phyloP scores from a whole-genome alignment of 495 filamentous ascomycete genomes.

The Xylaria scruposa region DNA sequence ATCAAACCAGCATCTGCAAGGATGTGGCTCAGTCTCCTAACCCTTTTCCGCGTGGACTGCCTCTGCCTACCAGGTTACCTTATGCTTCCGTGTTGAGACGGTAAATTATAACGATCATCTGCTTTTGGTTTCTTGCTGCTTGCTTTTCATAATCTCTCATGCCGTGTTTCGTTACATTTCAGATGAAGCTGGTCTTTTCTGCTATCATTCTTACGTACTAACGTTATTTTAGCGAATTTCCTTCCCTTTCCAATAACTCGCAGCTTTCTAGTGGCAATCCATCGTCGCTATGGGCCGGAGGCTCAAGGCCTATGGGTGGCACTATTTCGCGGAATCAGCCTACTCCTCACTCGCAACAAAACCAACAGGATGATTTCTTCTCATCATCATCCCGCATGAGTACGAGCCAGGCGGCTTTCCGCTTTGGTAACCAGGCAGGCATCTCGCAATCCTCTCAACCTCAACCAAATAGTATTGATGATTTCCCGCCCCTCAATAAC shows the following conservation, averaged over 20 bases:
- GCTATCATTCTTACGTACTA: slow-evolving; percentile 15
- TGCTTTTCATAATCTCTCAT: neutral
- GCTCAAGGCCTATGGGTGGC: slow-evolving; percentile 54
- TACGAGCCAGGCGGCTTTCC: slow-evolving; percentile 65
- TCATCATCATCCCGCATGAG: slow-evolving; percentile 62
- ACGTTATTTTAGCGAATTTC: slow-evolving; percentile 72
- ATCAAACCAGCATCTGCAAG: neutral
- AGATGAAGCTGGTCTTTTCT: neutral
- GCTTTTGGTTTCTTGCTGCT: neutral
- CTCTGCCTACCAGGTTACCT: slow-evolving; percentile 5
- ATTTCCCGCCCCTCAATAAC: slow-evolving; percentile 79
- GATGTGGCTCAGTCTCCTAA: neutral
- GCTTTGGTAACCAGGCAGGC: slow-evolving; percentile 58
- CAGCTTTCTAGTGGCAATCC: slow-evolving; percentile 61
- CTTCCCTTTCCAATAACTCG: slow-evolving; percentile 73
- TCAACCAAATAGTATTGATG: slow-evolving; percentile 74
- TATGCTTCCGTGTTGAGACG: slow-evolving; percentile 26
- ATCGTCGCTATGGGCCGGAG: slow-evolving; percentile 64
- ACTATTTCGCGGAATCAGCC: slow-evolving; percentile 72
- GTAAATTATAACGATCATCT: slow-evolving; percentile 12
- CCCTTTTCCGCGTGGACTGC: slow-evolving; percentile 5
- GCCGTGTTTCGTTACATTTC: neutral
- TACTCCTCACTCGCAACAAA: slow-evolving; percentile 58
- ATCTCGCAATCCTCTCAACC: slow-evolving; percentile 67
- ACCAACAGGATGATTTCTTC: slow-evolving; percentile 66